phyloP scores from a whole-genome alignment of 2,329 filamentous ascomycete genomes.

The Cryphonectria radicalis region DNA sequence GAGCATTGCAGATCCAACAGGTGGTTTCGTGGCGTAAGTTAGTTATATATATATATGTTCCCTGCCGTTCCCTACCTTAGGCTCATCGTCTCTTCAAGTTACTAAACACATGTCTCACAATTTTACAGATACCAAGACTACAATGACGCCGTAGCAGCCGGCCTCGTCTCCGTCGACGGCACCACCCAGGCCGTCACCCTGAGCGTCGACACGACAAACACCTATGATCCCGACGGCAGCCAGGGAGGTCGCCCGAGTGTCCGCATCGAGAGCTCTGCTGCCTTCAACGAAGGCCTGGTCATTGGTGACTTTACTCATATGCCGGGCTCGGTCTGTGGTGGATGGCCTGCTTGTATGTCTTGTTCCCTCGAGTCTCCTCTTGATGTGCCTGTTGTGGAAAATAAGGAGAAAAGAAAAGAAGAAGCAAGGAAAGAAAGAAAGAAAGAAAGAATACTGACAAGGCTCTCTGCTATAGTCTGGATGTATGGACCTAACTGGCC shows the following conservation, averaged over 20 bases:
- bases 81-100: conserved; percentile 23
- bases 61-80: neutral
- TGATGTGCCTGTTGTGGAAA: neutral
- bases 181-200: conserved; percentile 49
- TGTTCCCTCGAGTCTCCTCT: neutral
- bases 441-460: neutral
- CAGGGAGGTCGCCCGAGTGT: conserved; percentile 48
- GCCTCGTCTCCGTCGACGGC: conserved; percentile 49
- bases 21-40: conserved; percentile 70
- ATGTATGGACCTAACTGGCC: conserved; percentile 64
- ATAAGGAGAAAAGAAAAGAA: too few species aligned
- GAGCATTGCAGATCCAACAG: conserved; percentile 61
- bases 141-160: conserved; percentile 43
- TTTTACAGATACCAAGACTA: conserved; percentile 48
- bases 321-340: conserved; percentile 51
- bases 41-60: neutral
- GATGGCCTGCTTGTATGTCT: conserved; percentile 45
- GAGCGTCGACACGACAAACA: conserved; percentile 49
- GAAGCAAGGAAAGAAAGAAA: too few species aligned
- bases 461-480: conserved; percentile 44
- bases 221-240: conserved; percentile 45
- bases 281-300: conserved; percentile 52
- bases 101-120: neutral
- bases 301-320: conserved; percentile 54
- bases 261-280: conserved; percentile 50